Percentiles rank a stretch among this genome's conserved stretches.
These are phyloP conservation scores for Penicillium hesseltinei DNA, from an alignment of 2,329 filamentous ascomycete genomes.

Conservation along the genomic window DNA sequence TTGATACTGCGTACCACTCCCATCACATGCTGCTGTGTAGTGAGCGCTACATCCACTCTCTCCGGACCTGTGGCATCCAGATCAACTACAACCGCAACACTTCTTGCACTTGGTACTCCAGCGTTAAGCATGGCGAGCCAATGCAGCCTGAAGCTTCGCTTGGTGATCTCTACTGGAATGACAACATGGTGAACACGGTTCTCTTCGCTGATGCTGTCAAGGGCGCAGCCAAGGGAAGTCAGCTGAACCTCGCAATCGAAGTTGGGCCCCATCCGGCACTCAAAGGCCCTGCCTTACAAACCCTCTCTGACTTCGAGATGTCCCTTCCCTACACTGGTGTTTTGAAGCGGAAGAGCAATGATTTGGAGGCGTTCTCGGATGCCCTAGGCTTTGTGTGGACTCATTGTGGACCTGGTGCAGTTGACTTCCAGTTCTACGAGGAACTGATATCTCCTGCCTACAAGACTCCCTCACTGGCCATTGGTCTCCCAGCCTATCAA, in stretches of 20 bases:
- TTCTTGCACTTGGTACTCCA: not conserved
- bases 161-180: not conserved
- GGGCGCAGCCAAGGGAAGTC: not conserved
- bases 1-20: not conserved
- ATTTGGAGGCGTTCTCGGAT: not conserved
- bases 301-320: not conserved
- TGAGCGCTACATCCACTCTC: not conserved
- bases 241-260: not conserved
- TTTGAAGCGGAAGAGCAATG: not conserved
- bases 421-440: not conserved
- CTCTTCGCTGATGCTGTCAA: not conserved
- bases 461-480: too few species aligned
- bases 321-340: not conserved
- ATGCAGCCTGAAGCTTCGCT: not conserved
- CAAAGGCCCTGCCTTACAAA: not conserved
- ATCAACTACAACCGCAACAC: not conserved
- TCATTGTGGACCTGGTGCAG: not conserved
- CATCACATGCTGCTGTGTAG: not conserved
- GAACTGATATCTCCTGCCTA: too few species aligned
- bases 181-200: not conserved
- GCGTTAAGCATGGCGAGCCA: not conserved
- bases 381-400: not conserved
- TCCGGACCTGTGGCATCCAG: not conserved
- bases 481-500: constrained; percentile 42
- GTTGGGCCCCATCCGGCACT: not conserved